Conservation (phyloP, 108 stramenopile genomes). For the Ochromonas danica region DNA sequence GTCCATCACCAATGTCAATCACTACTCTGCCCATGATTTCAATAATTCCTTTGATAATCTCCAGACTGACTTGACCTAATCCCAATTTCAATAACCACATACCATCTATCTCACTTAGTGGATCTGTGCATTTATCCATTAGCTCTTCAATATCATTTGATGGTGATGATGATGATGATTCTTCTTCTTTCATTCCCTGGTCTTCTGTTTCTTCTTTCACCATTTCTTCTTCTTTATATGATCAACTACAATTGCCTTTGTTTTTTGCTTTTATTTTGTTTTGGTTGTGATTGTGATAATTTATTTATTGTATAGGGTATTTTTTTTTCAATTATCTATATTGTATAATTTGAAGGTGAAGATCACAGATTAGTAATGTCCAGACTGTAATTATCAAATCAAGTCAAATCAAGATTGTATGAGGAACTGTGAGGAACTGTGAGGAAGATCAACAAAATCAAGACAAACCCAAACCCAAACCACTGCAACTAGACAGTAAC, state of each 20-base stretch:
- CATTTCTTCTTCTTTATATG: not conserved
- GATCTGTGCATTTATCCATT: not conserved
- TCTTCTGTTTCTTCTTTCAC: not conserved
- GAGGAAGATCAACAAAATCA: no score
- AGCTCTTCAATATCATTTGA: not conserved
- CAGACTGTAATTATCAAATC: no score
- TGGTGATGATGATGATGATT: not conserved
- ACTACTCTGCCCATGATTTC: not conserved
- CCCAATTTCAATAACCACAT: not conserved
- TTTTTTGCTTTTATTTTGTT: not conserved
- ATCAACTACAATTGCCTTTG: not conserved
- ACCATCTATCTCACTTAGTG: not conserved
- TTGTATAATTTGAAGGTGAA: no score
- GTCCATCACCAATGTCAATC: not conserved
- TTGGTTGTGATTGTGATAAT: no score
- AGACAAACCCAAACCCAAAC: no score
- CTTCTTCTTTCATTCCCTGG: not conserved
- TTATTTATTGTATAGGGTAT: no score
- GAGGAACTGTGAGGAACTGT: no score
- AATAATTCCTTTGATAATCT: not conserved
- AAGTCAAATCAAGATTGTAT: no score
- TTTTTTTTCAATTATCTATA: no score
- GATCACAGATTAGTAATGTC: no score
- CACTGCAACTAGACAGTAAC: no score
- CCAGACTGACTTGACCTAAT: not conserved